Evolutionary conservation across 805 yeast genomes (phyloP), one percentile per base, ranked within the genome.

Genomic region (Yarrowia divulgata): DNA sequence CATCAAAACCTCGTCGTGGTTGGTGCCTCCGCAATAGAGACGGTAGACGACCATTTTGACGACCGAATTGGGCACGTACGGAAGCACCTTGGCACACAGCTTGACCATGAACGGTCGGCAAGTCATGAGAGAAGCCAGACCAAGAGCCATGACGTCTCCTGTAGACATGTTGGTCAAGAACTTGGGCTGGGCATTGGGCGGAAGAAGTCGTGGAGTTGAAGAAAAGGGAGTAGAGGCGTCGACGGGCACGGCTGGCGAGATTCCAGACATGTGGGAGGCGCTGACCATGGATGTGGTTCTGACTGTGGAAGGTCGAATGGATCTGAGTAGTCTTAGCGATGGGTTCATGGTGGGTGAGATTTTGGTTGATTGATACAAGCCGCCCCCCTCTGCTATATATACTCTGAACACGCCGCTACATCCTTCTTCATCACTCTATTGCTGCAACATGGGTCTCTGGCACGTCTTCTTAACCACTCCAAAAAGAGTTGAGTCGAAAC

Each of bases 1-100:
- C 67, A 81, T 77, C 68, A 86, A 81, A 14, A 93, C 95, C 72
- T 93, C 90, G 10, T 79, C 78, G 68, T 89, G 83, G 70, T 85
- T 86, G 74, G 90, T 94, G 70, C 98, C 98, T 48, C 98, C 98
- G 77, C 96, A 90, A 80, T 94, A 93, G 71, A 90, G 83, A 71
- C 89, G 89, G 77, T 90, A 93, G 16, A 93, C 91, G 71, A 92
- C 82, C 52, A 85, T 79, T 78, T 88, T 90, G 71, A 93, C 84
- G 48, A 92, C 68, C 72, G 85, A 82, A 72, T 89, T 81, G 19
- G 98, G 98, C 48, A 75, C 74, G 60, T 77, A 77, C 3, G 80
- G 80, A 69, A 79, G 71, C 18, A 74, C 35, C 66, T 71, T 73
- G 67, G 76, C 76, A 3, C 81, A 77, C 40, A 73, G 48, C 39